These are phyloP conservation scores for Solanum paucissectum DNA, from an alignment of 257 asterid genomes.

Conservation along the genomic window DNA sequence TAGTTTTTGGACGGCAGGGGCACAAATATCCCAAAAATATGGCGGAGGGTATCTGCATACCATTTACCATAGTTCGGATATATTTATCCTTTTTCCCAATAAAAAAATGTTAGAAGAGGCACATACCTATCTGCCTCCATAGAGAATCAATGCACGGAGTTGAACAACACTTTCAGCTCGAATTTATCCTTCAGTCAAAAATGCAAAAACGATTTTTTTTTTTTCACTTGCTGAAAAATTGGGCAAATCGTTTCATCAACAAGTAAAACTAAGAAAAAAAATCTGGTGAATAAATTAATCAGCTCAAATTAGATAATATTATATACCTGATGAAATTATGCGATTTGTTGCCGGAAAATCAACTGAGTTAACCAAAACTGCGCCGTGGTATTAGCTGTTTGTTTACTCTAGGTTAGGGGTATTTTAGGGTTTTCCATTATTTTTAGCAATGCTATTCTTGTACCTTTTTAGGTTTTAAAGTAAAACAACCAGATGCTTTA, in stretches of 20 bases:
- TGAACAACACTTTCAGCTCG: not conserved
- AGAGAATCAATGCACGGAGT: not conserved
- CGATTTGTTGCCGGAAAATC: not conserved
- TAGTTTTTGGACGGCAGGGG: too few species aligned
- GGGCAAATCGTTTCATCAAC: not conserved
- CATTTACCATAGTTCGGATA: accelerated
- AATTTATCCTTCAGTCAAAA: not conserved
- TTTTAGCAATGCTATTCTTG: too few species aligned
- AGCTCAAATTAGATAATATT: not conserved
- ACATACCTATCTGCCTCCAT: constrained; percentile 14
- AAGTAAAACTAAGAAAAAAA: not conserved
- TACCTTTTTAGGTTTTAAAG: too few species aligned
- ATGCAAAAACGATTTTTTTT: not conserved
- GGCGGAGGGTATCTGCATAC: accelerated
- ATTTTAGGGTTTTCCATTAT: too few species aligned
- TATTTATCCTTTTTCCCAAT: too few species aligned
- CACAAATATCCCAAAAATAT: too few species aligned
- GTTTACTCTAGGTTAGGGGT: too few species aligned
- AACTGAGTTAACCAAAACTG: not conserved
- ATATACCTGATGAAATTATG: not conserved
- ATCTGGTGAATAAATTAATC: not conserved
- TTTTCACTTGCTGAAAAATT: not conserved
- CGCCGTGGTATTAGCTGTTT: not conserved
- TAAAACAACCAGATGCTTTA: too few species aligned
- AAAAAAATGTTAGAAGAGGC: not conserved